A percentile compares a stretch with the other conserved stretches of the same genome.
phyloP scores from a whole-genome alignment of 345 rosid genomes.

The Eucalyptus pauciflora region DNA sequence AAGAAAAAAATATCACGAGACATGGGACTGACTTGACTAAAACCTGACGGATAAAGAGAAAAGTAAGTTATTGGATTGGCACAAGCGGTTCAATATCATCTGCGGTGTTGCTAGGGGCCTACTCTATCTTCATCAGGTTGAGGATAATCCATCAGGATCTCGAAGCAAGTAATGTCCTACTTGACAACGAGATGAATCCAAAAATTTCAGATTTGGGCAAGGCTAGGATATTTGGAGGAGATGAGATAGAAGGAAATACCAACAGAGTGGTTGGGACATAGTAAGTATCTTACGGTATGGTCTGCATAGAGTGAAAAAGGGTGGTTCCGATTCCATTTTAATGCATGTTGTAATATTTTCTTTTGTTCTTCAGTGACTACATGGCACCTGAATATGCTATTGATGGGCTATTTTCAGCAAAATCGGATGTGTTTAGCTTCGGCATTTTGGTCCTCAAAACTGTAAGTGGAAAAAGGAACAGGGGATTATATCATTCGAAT shows the following conservation, averaged over 20 bases:
- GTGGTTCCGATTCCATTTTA: background rate
- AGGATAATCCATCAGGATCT: no score
- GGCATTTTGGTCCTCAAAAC: conserved; percentile 29
- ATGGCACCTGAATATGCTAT: conserved; percentile 37
- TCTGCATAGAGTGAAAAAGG: background rate
- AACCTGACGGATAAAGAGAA: background rate
- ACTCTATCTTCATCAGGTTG: no score
- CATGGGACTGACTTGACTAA: background rate
- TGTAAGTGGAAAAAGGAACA: conserved; percentile 18
- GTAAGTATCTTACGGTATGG: background rate
- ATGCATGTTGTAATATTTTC: background rate
- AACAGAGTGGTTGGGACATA: no score
- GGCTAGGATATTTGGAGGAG: no score
- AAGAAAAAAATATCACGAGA: no score
- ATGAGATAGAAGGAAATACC: no score
- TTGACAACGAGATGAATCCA: no score
- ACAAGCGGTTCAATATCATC: background rate
- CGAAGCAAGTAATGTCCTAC: no score
- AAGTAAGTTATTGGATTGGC: background rate
- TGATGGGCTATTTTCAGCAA: conserved; percentile 21
- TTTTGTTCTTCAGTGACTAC: conserved; percentile 9
- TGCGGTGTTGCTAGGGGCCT: no score
- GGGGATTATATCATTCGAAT: conserved; percentile 19
- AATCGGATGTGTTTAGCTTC: conserved; percentile 29
- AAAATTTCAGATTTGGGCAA: no score